Conservation (phyloP, 768 basidiomycete species). For the Calocybe gangraenosa region DNA sequence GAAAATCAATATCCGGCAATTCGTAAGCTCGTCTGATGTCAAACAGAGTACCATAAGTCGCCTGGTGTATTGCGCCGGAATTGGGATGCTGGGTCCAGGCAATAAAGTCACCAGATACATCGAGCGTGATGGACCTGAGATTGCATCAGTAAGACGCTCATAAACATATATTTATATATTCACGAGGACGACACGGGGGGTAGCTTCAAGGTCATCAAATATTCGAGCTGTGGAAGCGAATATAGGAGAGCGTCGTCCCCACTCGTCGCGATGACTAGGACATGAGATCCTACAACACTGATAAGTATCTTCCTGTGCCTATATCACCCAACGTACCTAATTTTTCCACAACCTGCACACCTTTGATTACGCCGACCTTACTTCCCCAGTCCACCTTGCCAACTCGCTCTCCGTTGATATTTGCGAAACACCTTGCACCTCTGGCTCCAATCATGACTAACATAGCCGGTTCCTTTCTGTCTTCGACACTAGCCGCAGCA, state of each 20-base stretch:
- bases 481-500: constrained; percentile 26
- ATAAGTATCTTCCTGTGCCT: not conserved
- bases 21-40: constrained; percentile 48
- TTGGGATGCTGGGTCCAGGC: constrained; percentile 33
- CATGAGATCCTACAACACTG: constrained; percentile 37
- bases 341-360: constrained; percentile 54
- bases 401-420: constrained; percentile 63
- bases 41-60: constrained; percentile 57
- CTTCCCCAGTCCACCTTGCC: constrained; percentile 62
- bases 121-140: constrained; percentile 14
- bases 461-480: constrained; percentile 26
- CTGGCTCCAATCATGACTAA: constrained; percentile 51
- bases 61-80: constrained; percentile 30
- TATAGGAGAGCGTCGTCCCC: constrained; percentile 46
- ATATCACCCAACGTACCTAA: constrained; percentile 41
- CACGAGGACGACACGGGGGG: constrained; percentile 31
- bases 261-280: constrained; percentile 54
- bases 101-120: constrained; percentile 48
- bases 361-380: constrained; percentile 46
- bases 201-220: constrained; percentile 41
- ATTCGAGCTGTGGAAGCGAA: constrained; percentile 61
- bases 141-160: not conserved
- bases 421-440: constrained; percentile 50
- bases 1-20: constrained; percentile 49
- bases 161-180: constrained; percentile 8